phyloP scores from a whole-genome alignment of 805 yeast genomes.

The Candida methanosorbosa region DNA sequence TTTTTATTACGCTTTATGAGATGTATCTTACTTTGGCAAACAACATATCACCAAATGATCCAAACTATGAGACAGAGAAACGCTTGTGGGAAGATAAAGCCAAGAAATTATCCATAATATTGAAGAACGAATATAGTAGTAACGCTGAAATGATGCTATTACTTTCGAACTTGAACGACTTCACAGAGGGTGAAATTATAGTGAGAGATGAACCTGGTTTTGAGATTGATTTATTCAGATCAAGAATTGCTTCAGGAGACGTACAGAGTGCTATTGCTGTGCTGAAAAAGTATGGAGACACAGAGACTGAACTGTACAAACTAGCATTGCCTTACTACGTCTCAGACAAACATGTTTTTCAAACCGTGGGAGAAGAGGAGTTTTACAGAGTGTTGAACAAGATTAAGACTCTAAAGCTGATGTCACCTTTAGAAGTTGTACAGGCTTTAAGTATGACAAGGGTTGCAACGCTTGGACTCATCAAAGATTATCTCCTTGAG shows the following conservation, averaged over 20 bases:
- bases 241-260: constrained; percentile 51
- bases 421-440: constrained; percentile 74
- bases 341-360: constrained; percentile 42
- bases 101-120: constrained; percentile 33
- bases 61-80: constrained; percentile 25
- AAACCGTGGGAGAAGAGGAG: constrained; percentile 43
- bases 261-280: constrained; percentile 47
- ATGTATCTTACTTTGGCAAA: constrained; percentile 60
- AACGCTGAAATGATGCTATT: constrained; percentile 37
- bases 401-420: constrained; percentile 41
- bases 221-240: constrained; percentile 59
- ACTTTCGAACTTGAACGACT: constrained; percentile 48
- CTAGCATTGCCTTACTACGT: constrained; percentile 57
- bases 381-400: constrained; percentile 41
- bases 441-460: constrained; percentile 55
- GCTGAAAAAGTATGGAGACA: constrained; percentile 49
- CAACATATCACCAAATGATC: constrained; percentile 9
- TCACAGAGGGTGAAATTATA: constrained; percentile 38
- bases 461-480: constrained; percentile 60
- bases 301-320: constrained; percentile 57
- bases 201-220: constrained; percentile 29
- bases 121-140: constrained; percentile 6
- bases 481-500: constrained; percentile 59
- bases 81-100: constrained; percentile 65
- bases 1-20: constrained; percentile 74